Conservation (phyloP, 1,284 basidiomycete genomes). For the Ceratobasidium sp. region DNA sequence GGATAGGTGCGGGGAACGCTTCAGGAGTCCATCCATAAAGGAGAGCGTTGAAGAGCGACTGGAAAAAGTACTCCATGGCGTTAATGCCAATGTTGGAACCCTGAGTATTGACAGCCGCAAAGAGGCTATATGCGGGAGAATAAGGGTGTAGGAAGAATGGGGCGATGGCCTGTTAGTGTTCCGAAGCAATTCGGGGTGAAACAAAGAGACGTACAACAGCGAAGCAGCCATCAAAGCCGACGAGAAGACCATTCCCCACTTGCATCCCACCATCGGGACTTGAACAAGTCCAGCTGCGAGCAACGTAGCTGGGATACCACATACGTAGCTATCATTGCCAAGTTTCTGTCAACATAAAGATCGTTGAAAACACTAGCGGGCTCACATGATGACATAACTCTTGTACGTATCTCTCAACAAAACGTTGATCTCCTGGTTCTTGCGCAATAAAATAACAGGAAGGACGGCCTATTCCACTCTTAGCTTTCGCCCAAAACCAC, state of each 20-base stretch:
- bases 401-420: neutral
- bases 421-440: neutral
- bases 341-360: neutral
- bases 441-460: neutral
- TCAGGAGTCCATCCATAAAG: slow-evolving; percentile 38
- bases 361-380: neutral
- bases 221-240: slow-evolving; percentile 20
- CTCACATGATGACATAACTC: slow-evolving; percentile 11
- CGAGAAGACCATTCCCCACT: slow-evolving; percentile 35
- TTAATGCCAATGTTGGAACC: slow-evolving; percentile 29
- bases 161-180: neutral
- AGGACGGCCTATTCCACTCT: neutral
- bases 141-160: no score
- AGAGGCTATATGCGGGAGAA: neutral
- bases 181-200: neutral
- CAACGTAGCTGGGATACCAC: slow-evolving; percentile 23
- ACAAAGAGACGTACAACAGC: neutral
- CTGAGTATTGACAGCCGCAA: slow-evolving; percentile 20
- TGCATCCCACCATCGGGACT: slow-evolving; percentile 13
- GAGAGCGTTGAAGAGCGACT: slow-evolving; percentile 29
- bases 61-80: slow-evolving; percentile 36
- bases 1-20: slow-evolving; percentile 29
- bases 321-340: neutral
- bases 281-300: slow-evolving; percentile 23
- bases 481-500: neutral